Percentiles rank a stretch among this genome's conserved stretches.
Conservation (phyloP, 805 yeast species). For the Candida adriatica region DNA sequence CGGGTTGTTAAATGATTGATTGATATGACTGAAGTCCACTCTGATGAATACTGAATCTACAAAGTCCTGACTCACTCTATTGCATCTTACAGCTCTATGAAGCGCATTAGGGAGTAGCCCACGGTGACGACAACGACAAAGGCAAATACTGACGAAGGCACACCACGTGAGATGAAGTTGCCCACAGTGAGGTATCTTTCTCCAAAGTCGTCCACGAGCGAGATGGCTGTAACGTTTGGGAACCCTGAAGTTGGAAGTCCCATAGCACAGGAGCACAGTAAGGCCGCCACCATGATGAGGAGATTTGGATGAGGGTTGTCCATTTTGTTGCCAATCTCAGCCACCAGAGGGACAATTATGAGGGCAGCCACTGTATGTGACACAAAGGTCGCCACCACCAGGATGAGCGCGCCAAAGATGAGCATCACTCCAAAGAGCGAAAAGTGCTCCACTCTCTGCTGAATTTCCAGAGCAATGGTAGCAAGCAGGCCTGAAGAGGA, state of each 20-base stretch:
- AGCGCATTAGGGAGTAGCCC: slow-evolving; percentile 68
- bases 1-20: too few species aligned
- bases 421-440: slow-evolving; percentile 68
- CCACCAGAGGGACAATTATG: slow-evolving; percentile 83
- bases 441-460: slow-evolving; percentile 54
- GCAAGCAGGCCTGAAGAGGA: slow-evolving; percentile 81
- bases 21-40: too few species aligned
- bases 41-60: too few species aligned
- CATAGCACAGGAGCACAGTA: slow-evolving; percentile 91
- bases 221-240: slow-evolving; percentile 96
- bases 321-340: slow-evolving; percentile 76
- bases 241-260: slow-evolving; percentile 96
- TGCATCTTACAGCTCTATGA: slow-evolving; percentile 32
- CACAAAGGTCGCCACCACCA: slow-evolving; percentile 88
- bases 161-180: slow-evolving; percentile 84
- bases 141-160: slow-evolving; percentile 75
- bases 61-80: too few species aligned
- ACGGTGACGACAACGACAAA: slow-evolving; percentile 68
- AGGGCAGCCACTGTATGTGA: slow-evolving; percentile 97
- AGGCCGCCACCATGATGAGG: slow-evolving; percentile 56
- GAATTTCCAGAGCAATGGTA: slow-evolving; percentile 69
- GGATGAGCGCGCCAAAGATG: slow-evolving; percentile 74
- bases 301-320: slow-evolving; percentile 79
- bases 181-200: slow-evolving; percentile 82
- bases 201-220: slow-evolving; percentile 89